phyloP scores from a whole-genome alignment of 2,329 filamentous ascomycete species.

The Coniochaeta hoffmannii region DNA sequence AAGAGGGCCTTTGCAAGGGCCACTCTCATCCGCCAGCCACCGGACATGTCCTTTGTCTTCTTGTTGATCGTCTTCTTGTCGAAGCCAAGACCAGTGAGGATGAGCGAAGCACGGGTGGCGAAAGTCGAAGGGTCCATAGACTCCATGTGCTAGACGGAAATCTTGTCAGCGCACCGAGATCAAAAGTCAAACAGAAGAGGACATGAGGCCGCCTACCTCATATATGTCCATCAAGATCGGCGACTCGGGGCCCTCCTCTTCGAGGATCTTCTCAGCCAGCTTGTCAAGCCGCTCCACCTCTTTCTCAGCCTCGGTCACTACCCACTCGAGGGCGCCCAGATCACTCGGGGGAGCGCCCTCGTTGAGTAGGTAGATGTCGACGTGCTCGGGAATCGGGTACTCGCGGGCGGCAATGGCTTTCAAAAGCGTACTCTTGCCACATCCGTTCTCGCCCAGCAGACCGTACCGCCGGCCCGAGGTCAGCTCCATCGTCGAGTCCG shows the following conservation, averaged over 20 bases:
- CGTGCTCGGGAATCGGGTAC: slow-evolving; percentile 89
- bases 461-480: slow-evolving; percentile 91
- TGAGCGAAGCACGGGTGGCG: slow-evolving; percentile 88
- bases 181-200: not conserved
- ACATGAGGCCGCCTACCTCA: slow-evolving; percentile 57
- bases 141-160: slow-evolving; percentile 66
- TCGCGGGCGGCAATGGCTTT: slow-evolving; percentile 92
- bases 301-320: slow-evolving; percentile 86
- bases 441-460: slow-evolving; percentile 96
- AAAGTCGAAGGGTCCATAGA: slow-evolving; percentile 98
- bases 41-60: slow-evolving; percentile 99
- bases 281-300: slow-evolving; percentile 88
- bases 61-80: slow-evolving; percentile 97
- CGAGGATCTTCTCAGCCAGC: slow-evolving; percentile 81
- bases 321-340: slow-evolving; percentile 91
- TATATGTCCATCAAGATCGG: slow-evolving; percentile 90
- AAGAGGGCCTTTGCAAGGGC: slow-evolving; percentile 96
- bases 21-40: slow-evolving; percentile 99
- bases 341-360: slow-evolving; percentile 89
- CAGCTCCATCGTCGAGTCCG: slow-evolving; percentile 87
- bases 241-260: slow-evolving; percentile 86
- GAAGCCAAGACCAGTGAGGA: slow-evolving; percentile 97
- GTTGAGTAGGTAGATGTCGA: slow-evolving; percentile 98
- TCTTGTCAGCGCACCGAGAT: not conserved
- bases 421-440: slow-evolving; percentile 95